Evolutionary conservation across 2,329 filamentous ascomycete species (phyloP).

Genomic region (Cercospora sojina): DNA sequence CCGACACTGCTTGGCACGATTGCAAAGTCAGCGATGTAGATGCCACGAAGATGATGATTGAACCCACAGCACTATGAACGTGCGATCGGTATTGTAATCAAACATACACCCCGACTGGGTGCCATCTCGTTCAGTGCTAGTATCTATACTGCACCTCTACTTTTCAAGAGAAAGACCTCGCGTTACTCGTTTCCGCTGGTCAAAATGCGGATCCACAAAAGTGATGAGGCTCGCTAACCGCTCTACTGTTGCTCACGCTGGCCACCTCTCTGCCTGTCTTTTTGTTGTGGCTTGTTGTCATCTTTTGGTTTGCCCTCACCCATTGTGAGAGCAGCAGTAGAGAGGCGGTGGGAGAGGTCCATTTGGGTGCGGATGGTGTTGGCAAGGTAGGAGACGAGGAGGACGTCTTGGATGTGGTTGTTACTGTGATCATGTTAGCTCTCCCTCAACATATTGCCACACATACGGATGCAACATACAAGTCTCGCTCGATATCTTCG

Average conservation of each 20-base stretch:
- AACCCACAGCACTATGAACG: neutral
- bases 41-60: neutral
- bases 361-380: slow-evolving; percentile 99
- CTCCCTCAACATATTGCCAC: neutral
- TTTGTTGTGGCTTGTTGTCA: slow-evolving; percentile 29
- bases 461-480: slow-evolving; percentile 54
- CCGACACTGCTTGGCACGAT: neutral
- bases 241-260: slow-evolving; percentile 31
- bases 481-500: slow-evolving; percentile 89
- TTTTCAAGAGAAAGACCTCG: neutral
- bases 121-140: slow-evolving; percentile 20
- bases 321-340: slow-evolving; percentile 58
- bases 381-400: slow-evolving; percentile 96
- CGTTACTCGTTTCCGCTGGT: neutral
- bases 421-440: slow-evolving; percentile 57
- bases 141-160: slow-evolving; percentile 12
- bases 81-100: neutral
- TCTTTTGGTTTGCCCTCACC: slow-evolving; percentile 36
- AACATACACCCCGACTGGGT: slow-evolving; percentile 20
- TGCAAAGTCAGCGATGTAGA: neutral
- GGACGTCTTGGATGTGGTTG: slow-evolving; percentile 98
- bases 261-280: slow-evolving; percentile 29
- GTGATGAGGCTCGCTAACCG: neutral
- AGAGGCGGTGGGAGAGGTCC: slow-evolving; percentile 91
- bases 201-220: neutral